Percentiles rank a stretch among this genome's conserved stretches.
These are phyloP conservation scores for Thecaphora frezii DNA, from an alignment of 1,284 basidiomycete genomes.

Conservation along the genomic window DNA sequence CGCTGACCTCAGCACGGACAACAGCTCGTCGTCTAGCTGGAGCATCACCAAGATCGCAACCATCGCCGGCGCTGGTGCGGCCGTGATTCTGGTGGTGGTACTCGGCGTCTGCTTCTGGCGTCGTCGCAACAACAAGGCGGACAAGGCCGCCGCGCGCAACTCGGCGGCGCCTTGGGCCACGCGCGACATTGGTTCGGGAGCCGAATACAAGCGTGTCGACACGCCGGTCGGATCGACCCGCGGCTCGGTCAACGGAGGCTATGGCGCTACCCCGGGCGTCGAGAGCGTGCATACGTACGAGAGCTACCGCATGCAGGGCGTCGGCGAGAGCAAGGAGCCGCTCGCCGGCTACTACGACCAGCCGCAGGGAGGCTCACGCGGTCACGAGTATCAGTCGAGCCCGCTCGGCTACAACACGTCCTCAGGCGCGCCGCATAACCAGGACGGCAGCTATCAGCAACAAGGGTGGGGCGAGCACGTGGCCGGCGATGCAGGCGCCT, in stretches of 20 bases:
- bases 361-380: constrained; percentile 26
- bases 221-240: constrained; percentile 33
- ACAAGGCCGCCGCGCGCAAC: constrained; percentile 19
- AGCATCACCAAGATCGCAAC: constrained; percentile 48
- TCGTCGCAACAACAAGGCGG: constrained; percentile 21
- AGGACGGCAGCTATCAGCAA: constrained; percentile 16
- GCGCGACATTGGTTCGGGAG: constrained; percentile 30
- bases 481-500: constrained; percentile 46
- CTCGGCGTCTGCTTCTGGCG: constrained; percentile 47
- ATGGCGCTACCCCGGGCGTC: constrained; percentile 19
- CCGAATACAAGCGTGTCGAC: constrained; percentile 52
- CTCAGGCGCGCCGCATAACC: constrained; percentile 1
- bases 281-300: constrained; percentile 44
- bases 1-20: constrained; percentile 11
- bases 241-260: constrained; percentile 22
- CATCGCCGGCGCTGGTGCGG: constrained; percentile 47
- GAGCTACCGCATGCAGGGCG: constrained; percentile 46
- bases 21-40: constrained; percentile 19
- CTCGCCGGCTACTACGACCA: constrained; percentile 47
- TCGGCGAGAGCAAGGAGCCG: constrained; percentile 32
- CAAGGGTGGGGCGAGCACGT: constrained; percentile 53
- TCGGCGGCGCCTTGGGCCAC: constrained; percentile 29
- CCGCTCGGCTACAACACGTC: constrained; percentile 28
- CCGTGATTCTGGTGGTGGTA: constrained; percentile 29
- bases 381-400: constrained; percentile 15